Conservation (phyloP, 225 moss, liverwort and hornwort species). For the Pseudisothecium myosuroides region DNA sequence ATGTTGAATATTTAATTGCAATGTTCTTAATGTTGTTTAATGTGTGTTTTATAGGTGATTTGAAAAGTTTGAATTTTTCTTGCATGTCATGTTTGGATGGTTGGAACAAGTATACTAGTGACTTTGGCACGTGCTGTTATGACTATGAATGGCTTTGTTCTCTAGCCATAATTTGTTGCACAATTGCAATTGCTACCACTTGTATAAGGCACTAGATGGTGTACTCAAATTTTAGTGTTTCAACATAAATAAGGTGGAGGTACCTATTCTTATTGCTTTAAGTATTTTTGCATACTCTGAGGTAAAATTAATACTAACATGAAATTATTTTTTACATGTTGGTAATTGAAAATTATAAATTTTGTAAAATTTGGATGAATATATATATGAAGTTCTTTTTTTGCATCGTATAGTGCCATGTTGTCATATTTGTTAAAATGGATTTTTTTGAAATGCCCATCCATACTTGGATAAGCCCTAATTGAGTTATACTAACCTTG, state of each 20-base stretch:
- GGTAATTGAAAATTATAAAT: no score
- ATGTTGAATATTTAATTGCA: neutral
- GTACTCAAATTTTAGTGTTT: neutral
- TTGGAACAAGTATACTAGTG: neutral
- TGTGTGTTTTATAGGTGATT: neutral
- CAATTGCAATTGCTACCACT: no score
- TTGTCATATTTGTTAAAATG: no score
- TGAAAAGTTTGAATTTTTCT: neutral
- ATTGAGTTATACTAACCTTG: no score
- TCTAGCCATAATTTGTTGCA: no score
- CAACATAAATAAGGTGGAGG: rapidly evolving
- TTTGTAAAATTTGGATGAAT: neutral
- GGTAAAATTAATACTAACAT: neutral
- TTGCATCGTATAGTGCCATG: no score
- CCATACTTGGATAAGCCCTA: neutral
- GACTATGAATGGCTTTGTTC: rapidly evolving
- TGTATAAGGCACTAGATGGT: no score
- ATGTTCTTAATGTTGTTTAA: neutral
- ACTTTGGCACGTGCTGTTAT: rapidly evolving
- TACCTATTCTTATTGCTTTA: neutral
- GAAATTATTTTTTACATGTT: neutral
- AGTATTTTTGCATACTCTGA: neutral
- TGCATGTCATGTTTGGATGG: neutral
- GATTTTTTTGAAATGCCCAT: no score
- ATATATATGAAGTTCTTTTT: neutral